These are phyloP conservation scores for Fomitopsis schrenkii DNA, from an alignment of 1,284 basidiomycete genomes.

Conservation along the genomic window DNA sequence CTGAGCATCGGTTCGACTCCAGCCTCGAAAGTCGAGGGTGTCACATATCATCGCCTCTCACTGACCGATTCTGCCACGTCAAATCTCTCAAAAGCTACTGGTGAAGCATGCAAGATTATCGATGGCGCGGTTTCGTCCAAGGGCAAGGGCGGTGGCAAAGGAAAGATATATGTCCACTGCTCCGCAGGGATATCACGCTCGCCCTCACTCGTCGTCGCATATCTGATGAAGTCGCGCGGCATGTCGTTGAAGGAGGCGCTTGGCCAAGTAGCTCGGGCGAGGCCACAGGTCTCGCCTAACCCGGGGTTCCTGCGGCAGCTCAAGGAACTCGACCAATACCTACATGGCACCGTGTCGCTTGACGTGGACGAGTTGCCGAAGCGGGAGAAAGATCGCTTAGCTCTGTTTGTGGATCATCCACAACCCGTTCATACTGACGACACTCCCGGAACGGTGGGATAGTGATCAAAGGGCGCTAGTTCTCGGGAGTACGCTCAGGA, in stretches of 20 bases:
- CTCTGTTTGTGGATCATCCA: conserved; percentile 22
- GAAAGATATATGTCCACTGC: conserved; percentile 50
- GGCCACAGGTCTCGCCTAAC: conserved; percentile 34
- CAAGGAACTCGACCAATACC: conserved; percentile 32
- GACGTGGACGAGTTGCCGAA: conserved; percentile 30
- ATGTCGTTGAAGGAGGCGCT: conserved; percentile 34
- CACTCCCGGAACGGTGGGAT: not conserved
- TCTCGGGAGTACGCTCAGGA: too few species aligned
- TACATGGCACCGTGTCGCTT: conserved; percentile 23
- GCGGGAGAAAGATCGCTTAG: conserved; percentile 26
- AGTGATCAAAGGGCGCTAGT: not conserved
- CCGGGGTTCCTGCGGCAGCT: conserved; percentile 35
- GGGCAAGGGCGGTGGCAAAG: conserved; percentile 20
- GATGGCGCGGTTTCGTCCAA: conserved; percentile 19
- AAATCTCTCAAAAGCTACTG: conserved; percentile 21
- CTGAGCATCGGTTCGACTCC: conserved; percentile 34
- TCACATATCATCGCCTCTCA: conserved; percentile 32
- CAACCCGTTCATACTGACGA: not conserved
- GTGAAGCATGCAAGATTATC: conserved; percentile 28
- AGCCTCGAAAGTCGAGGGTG: conserved; percentile 16
- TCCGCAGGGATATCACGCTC: conserved; percentile 46
- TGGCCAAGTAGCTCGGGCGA: conserved; percentile 24
- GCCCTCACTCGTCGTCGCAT: conserved; percentile 46
- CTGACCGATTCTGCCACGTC: conserved; percentile 28
- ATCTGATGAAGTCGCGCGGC: conserved; percentile 38